phyloP scores from a whole-genome alignment of 177 flowering plant species.

The Vitis hybrid region DNA sequence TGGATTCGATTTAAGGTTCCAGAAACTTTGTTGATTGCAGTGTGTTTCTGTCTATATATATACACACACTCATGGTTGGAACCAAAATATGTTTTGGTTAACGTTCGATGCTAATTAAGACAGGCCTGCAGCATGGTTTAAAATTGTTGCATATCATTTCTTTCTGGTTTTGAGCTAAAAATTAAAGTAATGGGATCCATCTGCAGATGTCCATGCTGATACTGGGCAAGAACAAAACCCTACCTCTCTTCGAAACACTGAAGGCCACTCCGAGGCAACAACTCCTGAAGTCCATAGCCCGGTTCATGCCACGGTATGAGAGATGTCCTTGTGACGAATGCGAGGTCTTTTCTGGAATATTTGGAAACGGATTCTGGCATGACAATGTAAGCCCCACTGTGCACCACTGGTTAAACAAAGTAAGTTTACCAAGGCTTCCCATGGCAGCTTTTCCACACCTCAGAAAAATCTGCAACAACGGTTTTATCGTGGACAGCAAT shows the following conservation, averaged over 20 bases:
- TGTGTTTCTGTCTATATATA: too few species aligned
- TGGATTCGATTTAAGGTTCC: too few species aligned
- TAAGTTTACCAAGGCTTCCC: slow-evolving; percentile 38
- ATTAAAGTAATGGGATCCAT: background rate
- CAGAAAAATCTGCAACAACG: slow-evolving; percentile 51
- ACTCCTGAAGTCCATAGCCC: slow-evolving; percentile 40
- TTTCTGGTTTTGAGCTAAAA: too few species aligned
- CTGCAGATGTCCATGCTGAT: slow-evolving; percentile 53
- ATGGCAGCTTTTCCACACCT: slow-evolving; percentile 60
- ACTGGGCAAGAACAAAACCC: slow-evolving; percentile 40
- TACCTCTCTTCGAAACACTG: slow-evolving; percentile 30
- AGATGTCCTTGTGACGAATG: slow-evolving; percentile 57
- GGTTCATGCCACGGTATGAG: slow-evolving; percentile 51
- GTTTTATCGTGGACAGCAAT: slow-evolving; percentile 43
- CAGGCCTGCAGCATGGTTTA: too few species aligned
- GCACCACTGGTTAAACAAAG: slow-evolving; percentile 48
- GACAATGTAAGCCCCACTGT: slow-evolving; percentile 43
- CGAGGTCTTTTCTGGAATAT: slow-evolving; percentile 56
- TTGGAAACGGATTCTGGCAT: slow-evolving; percentile 64
- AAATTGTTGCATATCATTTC: too few species aligned
- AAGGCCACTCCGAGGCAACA: slow-evolving; percentile 30
- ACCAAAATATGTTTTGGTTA: too few species aligned
- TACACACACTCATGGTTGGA: too few species aligned
- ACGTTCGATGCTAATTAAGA: too few species aligned
- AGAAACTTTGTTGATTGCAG: too few species aligned